Conservation (phyloP, 768 basidiomycete genomes). For the Melanogaster broomeanus region DNA sequence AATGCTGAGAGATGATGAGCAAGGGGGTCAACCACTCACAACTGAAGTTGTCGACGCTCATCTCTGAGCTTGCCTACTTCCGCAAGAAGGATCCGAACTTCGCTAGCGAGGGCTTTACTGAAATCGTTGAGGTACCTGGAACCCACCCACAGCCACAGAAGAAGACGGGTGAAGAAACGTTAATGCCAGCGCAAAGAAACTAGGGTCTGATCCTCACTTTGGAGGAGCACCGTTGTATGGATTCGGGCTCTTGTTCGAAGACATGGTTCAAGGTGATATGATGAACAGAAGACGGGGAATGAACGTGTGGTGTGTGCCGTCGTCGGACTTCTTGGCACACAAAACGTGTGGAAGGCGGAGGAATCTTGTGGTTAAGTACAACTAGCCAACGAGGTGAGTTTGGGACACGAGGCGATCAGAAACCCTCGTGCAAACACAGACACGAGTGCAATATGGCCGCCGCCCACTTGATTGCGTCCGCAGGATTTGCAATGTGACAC, state of each 20-base stretch:
- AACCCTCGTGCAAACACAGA: neutral
- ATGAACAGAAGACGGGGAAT: neutral
- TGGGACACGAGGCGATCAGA: neutral
- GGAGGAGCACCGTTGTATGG: slow-evolving; percentile 35
- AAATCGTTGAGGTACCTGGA: slow-evolving; percentile 58
- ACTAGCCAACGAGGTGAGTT: no score
- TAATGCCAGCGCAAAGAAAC: slow-evolving; percentile 3
- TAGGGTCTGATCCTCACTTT: slow-evolving; percentile 25
- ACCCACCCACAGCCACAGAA: neutral
- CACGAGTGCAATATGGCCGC: neutral
- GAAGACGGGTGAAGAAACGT: slow-evolving; percentile 1
- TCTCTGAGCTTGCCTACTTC: slow-evolving; percentile 64
- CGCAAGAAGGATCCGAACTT: slow-evolving; percentile 61
- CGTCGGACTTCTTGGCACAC: no score
- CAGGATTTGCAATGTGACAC: no score
- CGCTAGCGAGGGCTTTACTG: slow-evolving; percentile 60
- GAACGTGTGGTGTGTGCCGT: neutral
- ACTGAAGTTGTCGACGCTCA: slow-evolving; percentile 57
- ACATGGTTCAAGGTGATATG: slow-evolving; percentile 21
- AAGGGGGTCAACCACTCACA: slow-evolving; percentile 38
- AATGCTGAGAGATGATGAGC: neutral
- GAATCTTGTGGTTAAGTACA: no score
- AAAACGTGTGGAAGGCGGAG: no score
- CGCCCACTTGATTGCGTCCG: neutral
- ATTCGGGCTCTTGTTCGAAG: slow-evolving; percentile 34